These are phyloP conservation scores for Trichoderma sp. DNA, from an alignment of 2,329 filamentous ascomycete species.

Conservation along the genomic window DNA sequence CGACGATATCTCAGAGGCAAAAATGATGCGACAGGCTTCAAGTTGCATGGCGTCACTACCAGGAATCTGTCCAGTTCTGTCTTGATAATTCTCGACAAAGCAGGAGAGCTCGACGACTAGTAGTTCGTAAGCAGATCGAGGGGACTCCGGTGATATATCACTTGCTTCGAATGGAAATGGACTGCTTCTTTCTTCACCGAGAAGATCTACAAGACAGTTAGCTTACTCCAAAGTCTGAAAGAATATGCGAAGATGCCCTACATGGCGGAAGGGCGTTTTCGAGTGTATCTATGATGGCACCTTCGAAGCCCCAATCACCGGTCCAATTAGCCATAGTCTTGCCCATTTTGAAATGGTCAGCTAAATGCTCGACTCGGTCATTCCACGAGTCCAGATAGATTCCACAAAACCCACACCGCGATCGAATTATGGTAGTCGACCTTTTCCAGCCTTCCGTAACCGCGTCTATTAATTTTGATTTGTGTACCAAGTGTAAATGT, in stretches of 20 bases:
- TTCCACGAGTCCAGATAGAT: conserved; percentile 29
- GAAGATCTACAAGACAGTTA: neutral
- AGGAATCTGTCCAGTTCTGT: conserved; percentile 31
- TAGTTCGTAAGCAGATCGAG: conserved; percentile 40
- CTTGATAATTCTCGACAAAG: neutral
- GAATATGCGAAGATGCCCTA: neutral
- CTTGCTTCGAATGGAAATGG: neutral
- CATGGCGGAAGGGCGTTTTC: conserved; percentile 35
- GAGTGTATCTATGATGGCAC: neutral
- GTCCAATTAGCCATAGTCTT: neutral
- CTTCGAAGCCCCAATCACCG: neutral
- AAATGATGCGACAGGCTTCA: conserved; percentile 35
- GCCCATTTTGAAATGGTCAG: conserved; percentile 13
- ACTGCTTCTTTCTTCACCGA: conserved; percentile 22
- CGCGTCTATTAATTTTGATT: conserved; percentile 37
- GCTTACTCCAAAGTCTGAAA: neutral
- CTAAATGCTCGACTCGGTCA: neutral
- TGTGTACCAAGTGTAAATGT: neutral
- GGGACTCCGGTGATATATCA: neutral
- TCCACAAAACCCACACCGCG: conserved; percentile 46
- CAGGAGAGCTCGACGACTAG: conserved; percentile 39
- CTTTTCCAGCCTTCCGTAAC: conserved; percentile 39
- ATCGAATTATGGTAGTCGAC: conserved; percentile 34
- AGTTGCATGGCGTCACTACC: conserved; percentile 31
- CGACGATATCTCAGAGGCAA: conserved; percentile 33